phyloP scores from a whole-genome alignment of 345 rosid species.

The Erysimum cheiranthoides region DNA sequence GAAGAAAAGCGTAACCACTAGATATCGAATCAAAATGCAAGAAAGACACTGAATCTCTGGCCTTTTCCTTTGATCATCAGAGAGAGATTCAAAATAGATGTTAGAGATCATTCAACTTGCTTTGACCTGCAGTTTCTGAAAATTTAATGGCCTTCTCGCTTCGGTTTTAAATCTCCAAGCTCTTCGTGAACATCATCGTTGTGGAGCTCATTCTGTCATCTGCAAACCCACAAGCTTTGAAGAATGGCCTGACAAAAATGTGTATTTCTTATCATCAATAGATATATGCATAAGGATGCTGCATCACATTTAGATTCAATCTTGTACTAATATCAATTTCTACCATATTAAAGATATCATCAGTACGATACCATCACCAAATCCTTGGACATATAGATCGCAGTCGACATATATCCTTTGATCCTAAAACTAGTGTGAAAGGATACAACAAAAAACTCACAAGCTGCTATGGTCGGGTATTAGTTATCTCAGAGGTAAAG shows the following conservation, averaged over 20 bases:
- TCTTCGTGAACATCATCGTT: slow-evolving; percentile 80
- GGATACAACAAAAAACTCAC: neutral
- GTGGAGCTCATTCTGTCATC: slow-evolving; percentile 82
- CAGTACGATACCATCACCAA: slow-evolving; percentile 13
- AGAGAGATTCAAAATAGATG: slow-evolving; percentile 17
- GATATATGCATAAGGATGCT: neutral
- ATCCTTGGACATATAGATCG: neutral
- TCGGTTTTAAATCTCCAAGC: slow-evolving; percentile 2
- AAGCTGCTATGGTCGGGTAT: slow-evolving; percentile 1
- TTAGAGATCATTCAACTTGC: slow-evolving; percentile 25
- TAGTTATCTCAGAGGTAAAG: slow-evolving; percentile 7
- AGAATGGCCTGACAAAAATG: slow-evolving; percentile 64
- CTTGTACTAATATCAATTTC: neutral
- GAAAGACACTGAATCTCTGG: slow-evolving; percentile 19
- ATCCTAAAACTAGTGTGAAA: slow-evolving; percentile 3
- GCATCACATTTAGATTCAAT: slow-evolving; percentile 1
- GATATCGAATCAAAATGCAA: slow-evolving; percentile 28
- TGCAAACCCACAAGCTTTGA: slow-evolving; percentile 85
- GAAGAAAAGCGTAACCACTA: neutral
- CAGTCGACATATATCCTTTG: neutral
- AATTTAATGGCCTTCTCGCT: slow-evolving; percentile 9
- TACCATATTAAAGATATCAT: neutral
- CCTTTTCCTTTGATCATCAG: slow-evolving; percentile 10
- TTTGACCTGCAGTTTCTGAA: slow-evolving; percentile 23
- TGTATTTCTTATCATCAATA: neutral